Evolutionary conservation across 768 basidiomycete species (phyloP).

Genomic region (Leucosporidium yakuticum): DNA sequence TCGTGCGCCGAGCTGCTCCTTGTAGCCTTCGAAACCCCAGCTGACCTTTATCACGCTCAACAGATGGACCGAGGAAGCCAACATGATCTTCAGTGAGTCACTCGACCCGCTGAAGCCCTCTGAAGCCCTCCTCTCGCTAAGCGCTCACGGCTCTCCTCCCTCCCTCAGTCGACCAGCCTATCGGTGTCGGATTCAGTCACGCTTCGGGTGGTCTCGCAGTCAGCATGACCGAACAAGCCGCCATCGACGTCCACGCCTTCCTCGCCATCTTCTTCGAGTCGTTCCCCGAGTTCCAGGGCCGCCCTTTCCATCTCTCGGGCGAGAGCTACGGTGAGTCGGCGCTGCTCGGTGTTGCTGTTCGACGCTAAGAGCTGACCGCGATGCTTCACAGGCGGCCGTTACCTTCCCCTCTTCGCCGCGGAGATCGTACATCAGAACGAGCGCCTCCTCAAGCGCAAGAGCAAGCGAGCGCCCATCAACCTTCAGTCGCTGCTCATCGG

Average conservation of each 20-base stretch:
- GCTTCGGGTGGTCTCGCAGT: slow-evolving; percentile 46
- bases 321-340: background rate
- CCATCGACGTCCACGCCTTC: slow-evolving; percentile 66
- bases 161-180: slow-evolving; percentile 58
- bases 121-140: background rate
- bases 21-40: background rate
- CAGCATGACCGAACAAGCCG: slow-evolving; percentile 68
- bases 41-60: background rate
- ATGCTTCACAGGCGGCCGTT: slow-evolving; percentile 56
- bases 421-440: slow-evolving; percentile 70
- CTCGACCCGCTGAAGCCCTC: background rate
- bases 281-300: slow-evolving; percentile 64
- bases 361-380: slow-evolving; percentile 33
- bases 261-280: slow-evolving; percentile 42
- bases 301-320: slow-evolving; percentile 55
- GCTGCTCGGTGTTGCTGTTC: slow-evolving; percentile 56
- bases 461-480: slow-evolving; percentile 39
- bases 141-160: too few relatives aligned
- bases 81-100: slow-evolving; percentile 28
- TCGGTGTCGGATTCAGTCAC: slow-evolving; percentile 86
- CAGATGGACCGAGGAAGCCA: slow-evolving; percentile 12
- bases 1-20: slow-evolving; percentile 67
- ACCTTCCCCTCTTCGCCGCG: slow-evolving; percentile 83
- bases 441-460: slow-evolving; percentile 26
- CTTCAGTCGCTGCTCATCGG: slow-evolving; percentile 71